Conservation (phyloP, 2,329 filamentous ascomycete genomes). For the Coniochaeta pulveracea region DNA sequence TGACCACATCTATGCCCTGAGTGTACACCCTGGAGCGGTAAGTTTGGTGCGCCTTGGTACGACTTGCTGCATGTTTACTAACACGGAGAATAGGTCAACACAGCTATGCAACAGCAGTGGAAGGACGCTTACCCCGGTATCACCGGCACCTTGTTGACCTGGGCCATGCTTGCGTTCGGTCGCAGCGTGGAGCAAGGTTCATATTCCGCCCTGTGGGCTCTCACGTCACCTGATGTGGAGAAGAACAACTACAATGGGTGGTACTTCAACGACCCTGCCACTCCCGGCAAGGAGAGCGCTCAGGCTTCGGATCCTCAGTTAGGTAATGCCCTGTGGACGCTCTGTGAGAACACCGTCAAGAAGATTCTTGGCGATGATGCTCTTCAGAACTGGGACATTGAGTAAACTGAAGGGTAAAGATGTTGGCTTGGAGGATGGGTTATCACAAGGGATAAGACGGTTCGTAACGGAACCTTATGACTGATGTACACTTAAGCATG, state of each 20-base stretch:
- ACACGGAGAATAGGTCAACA: slow-evolving; percentile 23
- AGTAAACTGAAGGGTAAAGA: background rate
- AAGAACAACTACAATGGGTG: slow-evolving; percentile 28
- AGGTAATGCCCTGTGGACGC: slow-evolving; percentile 24
- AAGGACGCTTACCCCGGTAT: slow-evolving; percentile 31
- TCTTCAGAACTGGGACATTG: slow-evolving; percentile 20
- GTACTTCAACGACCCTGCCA: slow-evolving; percentile 27
- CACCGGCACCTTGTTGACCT: slow-evolving; percentile 23
- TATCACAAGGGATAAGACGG: no score
- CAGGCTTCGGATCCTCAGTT: slow-evolving; percentile 27
- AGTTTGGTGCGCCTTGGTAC: slow-evolving; percentile 5
- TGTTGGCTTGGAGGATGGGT: background rate
- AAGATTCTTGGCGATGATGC: slow-evolving; percentile 27
- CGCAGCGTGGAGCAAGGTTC: slow-evolving; percentile 28
- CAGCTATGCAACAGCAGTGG: slow-evolving; percentile 31
- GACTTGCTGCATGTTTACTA: background rate
- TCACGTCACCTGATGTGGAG: slow-evolving; percentile 27
- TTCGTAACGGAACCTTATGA: no score
- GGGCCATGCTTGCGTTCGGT: slow-evolving; percentile 20
- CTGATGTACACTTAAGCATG: no score
- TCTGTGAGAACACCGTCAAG: slow-evolving; percentile 25
- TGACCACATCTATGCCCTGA: slow-evolving; percentile 26
- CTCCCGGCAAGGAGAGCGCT: slow-evolving; percentile 23
- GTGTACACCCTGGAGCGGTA: slow-evolving; percentile 28
- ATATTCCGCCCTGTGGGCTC: slow-evolving; percentile 29